phyloP scores from a whole-genome alignment of 1,139 yeast genomes.

The Kurtzmaniella quercitrusa region DNA sequence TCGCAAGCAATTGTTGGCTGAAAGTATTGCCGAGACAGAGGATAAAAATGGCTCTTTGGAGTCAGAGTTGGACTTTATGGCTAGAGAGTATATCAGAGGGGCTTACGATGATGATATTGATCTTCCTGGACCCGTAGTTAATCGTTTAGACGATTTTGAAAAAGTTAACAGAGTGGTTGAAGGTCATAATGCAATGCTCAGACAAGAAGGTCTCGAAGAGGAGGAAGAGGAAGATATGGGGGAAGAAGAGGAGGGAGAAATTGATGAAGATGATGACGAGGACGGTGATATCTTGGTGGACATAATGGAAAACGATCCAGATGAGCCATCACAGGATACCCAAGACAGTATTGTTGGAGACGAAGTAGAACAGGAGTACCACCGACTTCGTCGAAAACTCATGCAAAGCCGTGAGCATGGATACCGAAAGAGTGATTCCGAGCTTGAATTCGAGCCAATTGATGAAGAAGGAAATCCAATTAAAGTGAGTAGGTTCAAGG shows the following conservation, averaged over 20 bases:
- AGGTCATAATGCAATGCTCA: constrained; percentile 14
- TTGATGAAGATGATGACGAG: constrained; percentile 17
- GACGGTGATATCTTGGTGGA: constrained; percentile 17
- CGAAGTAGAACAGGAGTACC: constrained; percentile 53
- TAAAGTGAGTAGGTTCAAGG: constrained; percentile 64
- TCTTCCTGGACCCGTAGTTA: constrained; percentile 55
- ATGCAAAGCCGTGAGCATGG: constrained; percentile 44
- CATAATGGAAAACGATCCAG: constrained; percentile 9
- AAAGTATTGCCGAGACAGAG: constrained; percentile 17
- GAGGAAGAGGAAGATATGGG: constrained; percentile 34
- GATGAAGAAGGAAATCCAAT: constrained; percentile 62
- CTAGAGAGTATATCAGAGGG: constrained; percentile 56
- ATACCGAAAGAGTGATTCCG: constrained; percentile 42
- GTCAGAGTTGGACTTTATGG: constrained; percentile 53
- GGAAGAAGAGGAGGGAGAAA: constrained; percentile 27
- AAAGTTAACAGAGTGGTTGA: constrained; percentile 47
- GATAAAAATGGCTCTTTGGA: constrained; percentile 25
- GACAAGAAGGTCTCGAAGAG: constrained; percentile 19
- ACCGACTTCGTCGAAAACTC: constrained; percentile 51
- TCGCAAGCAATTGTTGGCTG: constrained; percentile 22
- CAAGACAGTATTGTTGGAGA: constrained; percentile 35
- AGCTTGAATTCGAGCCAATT: constrained; percentile 64
- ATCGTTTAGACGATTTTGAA: constrained; percentile 53
- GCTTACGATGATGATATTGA: constrained; percentile 58
- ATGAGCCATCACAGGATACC: constrained; percentile 24